Evolutionary conservation across 2,329 filamentous ascomycete species (phyloP), one percentile per base, ranked within the genome.

Genomic region (Dothiorella sarmentorum): DNA sequence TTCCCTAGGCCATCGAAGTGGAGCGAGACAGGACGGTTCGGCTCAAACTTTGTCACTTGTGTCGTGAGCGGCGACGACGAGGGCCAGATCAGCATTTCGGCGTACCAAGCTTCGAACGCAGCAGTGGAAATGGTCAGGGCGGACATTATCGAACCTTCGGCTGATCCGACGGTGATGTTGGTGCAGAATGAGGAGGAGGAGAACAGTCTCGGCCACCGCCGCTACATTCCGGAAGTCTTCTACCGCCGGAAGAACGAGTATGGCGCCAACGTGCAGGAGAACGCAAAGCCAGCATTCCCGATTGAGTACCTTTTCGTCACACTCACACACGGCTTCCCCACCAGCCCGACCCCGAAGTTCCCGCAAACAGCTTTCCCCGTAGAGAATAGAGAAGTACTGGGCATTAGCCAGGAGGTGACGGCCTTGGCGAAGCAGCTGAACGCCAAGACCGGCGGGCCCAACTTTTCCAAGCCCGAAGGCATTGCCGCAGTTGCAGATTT

Each of bases 211-310:
- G 58, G 79, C 75, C 85, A 85, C 58, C 86, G 88, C 22, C 84
- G 92, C 66, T 99, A 99, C 70, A 96, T 99, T 20, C 94, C 94
- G 0, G 94, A 99, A 69, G 93, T 99, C 4, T 99, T 97, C 75
- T 99, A 95, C 77, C 86, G 93, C 62, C 87, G 85, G 65, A 91
- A 96, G 74, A 99, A 99, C 73, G 93, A 99, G 72, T 96, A 99
- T 70, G 92, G 92, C 31, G 90, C 89, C 63, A 96, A 93, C 66
- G 94, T 97, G 7, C 94, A 97, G 71, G 91, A 97, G 73, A 97
- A 96, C 67, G 94, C 94, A 22, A 97, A 97, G 71, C 94, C 94
- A 0, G 86, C 89, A 44, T 99, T 99, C 72, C 94, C 94, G 0
- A 92, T 97, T 49, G 94, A 99, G 71, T 99, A 97, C 72, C 83